Evolutionary conservation across 2,329 filamentous ascomycete genomes (phyloP), one percentile per base, ranked within the genome.

Genomic region (Fusarium cicatricum): DNA sequence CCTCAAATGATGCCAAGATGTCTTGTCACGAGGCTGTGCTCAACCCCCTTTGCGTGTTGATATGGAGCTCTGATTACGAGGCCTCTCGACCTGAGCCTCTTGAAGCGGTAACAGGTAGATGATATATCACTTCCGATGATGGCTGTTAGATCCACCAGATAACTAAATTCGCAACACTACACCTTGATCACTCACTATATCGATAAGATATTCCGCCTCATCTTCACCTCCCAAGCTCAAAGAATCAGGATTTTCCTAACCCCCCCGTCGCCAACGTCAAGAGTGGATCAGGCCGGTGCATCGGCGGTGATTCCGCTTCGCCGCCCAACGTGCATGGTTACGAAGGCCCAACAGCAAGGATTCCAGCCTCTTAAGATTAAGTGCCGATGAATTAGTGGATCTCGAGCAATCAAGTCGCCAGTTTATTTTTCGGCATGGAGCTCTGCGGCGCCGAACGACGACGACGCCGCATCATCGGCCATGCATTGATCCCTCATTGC

Each of bases 1-100:
- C 65, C 63, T 68, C 63, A 68, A 48, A 32, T 54, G 44, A 48
- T 42, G 53, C 29, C 37, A 47, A 53, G 48, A 40, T n/a, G 49
- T 45, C 45, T 62, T 54, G 58, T 49, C 51, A 63, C 46, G 19
- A 41, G 55, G 47, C 47, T 44, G 39, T 52, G 52, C 33, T 40
- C 2, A 29, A 28, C n/a, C 7, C 14, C 7, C 11, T 29, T 28
- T 28, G 38, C 38, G 39, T 17, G 31, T 41, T 37, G 39, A 60
- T 56, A 43, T 50, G 40, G 37, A 19, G 44, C 33, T 26, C 36
- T 21, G 21, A 14, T 11, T 16, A 5, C 37, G 60, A 64, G 52
- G 60, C 43, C 55, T 61, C 55, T 48, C 11, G 19, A 23, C 17
- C 39, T 33, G 28, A n/a, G 21, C 45, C 37, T 26, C 23, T 8